Percentiles rank a stretch among this genome's conserved stretches.
Conservation (phyloP, 2,329 filamentous ascomycete species). For the Talaromyces marneffei region DNA sequence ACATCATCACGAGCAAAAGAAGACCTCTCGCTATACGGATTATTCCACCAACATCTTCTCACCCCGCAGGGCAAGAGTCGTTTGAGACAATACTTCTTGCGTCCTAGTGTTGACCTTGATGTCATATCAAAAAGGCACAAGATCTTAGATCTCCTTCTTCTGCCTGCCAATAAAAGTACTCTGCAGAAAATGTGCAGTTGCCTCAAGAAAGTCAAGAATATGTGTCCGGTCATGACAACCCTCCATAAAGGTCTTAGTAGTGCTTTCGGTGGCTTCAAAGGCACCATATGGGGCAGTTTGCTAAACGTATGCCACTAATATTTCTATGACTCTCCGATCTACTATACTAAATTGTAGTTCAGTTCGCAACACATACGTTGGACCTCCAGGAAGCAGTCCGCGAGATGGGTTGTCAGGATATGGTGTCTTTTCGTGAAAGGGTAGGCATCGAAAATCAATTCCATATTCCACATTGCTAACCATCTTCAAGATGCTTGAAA, state of each 20-base stretch:
- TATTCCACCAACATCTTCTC: slow-evolving; percentile 68
- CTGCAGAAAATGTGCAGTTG: slow-evolving; percentile 54
- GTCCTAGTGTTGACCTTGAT: slow-evolving; percentile 64
- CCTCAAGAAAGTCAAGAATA: slow-evolving; percentile 68
- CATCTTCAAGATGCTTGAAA: slow-evolving; percentile 48
- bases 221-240: slow-evolving; percentile 61
- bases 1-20: slow-evolving; percentile 65
- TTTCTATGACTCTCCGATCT: not conserved
- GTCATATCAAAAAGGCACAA: slow-evolving; percentile 67
- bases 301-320: slow-evolving; percentile 39
- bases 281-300: slow-evolving; percentile 68
- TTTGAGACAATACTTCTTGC: slow-evolving; percentile 74
- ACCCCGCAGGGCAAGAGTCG: slow-evolving; percentile 72
- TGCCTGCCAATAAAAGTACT: slow-evolving; percentile 58
- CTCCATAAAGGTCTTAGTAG: slow-evolving; percentile 71
- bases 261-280: slow-evolving; percentile 53
- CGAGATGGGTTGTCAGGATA: slow-evolving; percentile 51
- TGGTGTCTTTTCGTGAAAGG: slow-evolving; percentile 50
- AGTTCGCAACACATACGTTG: slow-evolving; percentile 67
- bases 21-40: slow-evolving; percentile 72
- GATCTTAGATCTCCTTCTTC: slow-evolving; percentile 61
- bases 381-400: slow-evolving; percentile 61
- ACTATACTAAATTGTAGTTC: slow-evolving; percentile 15
- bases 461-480: not conserved
- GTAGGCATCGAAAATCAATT: slow-evolving; percentile 29